These are phyloP conservation scores for Alnus glutinosa DNA, from an alignment of 306 rosid genomes.

Conservation along the genomic window DNA sequence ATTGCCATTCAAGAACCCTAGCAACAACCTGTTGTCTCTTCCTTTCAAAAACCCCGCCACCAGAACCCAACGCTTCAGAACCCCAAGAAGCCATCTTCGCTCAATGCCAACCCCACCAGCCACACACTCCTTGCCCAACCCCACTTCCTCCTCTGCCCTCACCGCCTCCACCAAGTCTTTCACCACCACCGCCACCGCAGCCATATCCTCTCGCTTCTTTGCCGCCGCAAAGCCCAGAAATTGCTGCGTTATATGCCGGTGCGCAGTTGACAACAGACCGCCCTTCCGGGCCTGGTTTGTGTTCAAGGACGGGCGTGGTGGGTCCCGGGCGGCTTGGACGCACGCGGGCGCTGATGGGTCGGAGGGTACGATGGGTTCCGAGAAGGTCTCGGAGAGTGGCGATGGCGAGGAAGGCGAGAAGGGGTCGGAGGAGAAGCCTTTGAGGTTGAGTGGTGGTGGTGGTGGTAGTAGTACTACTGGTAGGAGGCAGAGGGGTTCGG, in stretches of 20 bases:
- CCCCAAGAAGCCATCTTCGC: neutral
- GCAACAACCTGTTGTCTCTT: conserved; percentile 16
- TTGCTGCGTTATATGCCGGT: conserved; percentile 33
- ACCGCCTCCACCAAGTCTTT: conserved; percentile 28
- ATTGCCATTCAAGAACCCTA: conserved; percentile 8
- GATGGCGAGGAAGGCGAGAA: conserved; percentile 20
- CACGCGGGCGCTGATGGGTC: conserved; percentile 38
- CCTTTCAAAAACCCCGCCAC: conserved; percentile 7
- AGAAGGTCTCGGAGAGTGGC: conserved; percentile 18
- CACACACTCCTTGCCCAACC: neutral
- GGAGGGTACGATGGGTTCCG: conserved; percentile 20
- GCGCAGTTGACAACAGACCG: conserved; percentile 26
- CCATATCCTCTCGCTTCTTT: conserved; percentile 20
- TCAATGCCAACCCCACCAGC: conserved; percentile 36
- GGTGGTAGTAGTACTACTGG: neutral
- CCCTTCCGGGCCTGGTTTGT: conserved; percentile 48
- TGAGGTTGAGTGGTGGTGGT: conserved; percentile 14
- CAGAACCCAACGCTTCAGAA: neutral
- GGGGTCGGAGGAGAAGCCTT: conserved; percentile 39
- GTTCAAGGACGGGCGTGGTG: conserved; percentile 33
- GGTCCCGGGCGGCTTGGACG: conserved; percentile 41
- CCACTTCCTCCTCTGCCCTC: conserved; percentile 12
- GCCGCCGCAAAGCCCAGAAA: conserved; percentile 23
- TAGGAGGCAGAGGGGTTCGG: conserved; percentile 56
- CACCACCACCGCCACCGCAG: neutral